These are phyloP conservation scores for Paramecium sonneborni DNA, from an alignment of 73 alveolate genomes.

Conservation along the genomic window DNA sequence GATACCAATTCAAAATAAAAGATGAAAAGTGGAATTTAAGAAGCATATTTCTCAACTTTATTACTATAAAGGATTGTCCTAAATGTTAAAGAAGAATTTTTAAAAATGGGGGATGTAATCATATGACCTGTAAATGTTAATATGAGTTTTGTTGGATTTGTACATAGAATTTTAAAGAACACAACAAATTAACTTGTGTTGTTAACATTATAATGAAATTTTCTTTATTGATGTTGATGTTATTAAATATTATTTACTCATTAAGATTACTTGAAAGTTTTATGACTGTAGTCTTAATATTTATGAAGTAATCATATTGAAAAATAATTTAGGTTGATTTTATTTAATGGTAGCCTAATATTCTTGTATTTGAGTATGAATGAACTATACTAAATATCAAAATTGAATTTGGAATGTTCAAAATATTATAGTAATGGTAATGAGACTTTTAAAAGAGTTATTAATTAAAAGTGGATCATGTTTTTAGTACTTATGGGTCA, in stretches of 20 bases:
- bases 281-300: background rate
- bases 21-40: background rate
- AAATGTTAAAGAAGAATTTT: slow-evolving; percentile 50
- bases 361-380: background rate
- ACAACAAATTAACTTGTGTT: background rate
- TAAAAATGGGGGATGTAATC: slow-evolving; percentile 67
- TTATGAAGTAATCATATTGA: background rate
- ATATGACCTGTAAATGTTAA: slow-evolving; percentile 67
- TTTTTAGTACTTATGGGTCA: background rate
- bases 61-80: slow-evolving; percentile 49
- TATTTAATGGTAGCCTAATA: slow-evolving; percentile 23
- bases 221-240: background rate
- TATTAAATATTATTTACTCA: background rate
- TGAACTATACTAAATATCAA: background rate
- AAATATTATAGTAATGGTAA: slow-evolving; percentile 35
- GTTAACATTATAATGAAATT: background rate
- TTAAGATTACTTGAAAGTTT: background rate
- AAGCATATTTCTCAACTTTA: background rate
- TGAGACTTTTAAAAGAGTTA: slow-evolving; percentile 38
- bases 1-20: background rate
- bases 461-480: background rate
- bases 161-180: slow-evolving; percentile 4
- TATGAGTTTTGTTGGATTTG: slow-evolving; percentile 66
- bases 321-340: background rate
- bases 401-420: background rate